Base-by-base conservation (phyloP, 176 grass and related monocot species). In the Puya raimondii region DNA sequence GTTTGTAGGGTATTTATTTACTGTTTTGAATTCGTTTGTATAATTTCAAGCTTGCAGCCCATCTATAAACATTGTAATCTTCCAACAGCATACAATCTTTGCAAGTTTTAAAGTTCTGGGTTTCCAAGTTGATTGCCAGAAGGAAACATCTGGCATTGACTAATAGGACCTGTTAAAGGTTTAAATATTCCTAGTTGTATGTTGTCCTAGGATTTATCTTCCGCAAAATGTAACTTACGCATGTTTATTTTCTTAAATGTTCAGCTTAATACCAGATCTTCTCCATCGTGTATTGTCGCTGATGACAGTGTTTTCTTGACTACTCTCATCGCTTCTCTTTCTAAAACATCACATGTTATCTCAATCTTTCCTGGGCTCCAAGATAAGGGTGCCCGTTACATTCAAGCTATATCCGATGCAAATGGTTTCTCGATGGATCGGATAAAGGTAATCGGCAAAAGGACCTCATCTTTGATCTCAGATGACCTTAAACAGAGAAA, bases 241-340 rank as follows among this genome's bases (percentile, higher is more conserved):
- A 58, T 79, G 26, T 83, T 20, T 69, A 63, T 53, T 67, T 5
- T 74, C 74, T 83, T 5, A 42, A 50, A 64, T 86, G 27, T 66
- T 64, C 88, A 91, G 88, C 78, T 92, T 67, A 72, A 71, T 70
- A 67, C 3, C 54, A 91, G 64, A 78, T 81, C 83, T 72, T 82
- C 79, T 26, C 88, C 81, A 69, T 82, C 79, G 9, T 96, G 92
- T 74, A 23, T 96, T 53, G 84, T 96, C 72, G 84, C 81, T 70
- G 92, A 96, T 74, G 92, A 96, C 50, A 96, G 92, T 58, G 65
- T 92, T 83, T 83, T 96, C 78, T 75, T 96, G 58, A 79, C 88
- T 71, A 74, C 85, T 47, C 50, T 87, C 61, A 68, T 85, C 67
- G 80, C 86, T 65, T 85, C 81, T 69, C 73, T 92, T 13, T 91